Evolutionary conservation across 2,329 filamentous ascomycete species (phyloP).

Genomic region (Penicillium sp.): DNA sequence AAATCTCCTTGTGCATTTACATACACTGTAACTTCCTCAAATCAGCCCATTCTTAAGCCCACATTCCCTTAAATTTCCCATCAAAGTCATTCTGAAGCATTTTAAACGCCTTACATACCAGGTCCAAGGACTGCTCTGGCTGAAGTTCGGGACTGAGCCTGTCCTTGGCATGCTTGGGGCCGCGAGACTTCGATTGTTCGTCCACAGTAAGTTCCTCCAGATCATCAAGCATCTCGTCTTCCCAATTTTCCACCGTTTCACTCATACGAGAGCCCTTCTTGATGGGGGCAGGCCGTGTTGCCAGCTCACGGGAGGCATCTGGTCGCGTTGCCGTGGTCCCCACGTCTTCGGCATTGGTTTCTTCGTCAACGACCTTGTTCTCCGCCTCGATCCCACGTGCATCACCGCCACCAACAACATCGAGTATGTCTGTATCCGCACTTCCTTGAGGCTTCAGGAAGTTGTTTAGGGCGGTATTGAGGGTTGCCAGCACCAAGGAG

Average conservation of each 20-base stretch:
- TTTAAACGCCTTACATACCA: constrained; percentile 29
- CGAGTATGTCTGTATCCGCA: constrained; percentile 17
- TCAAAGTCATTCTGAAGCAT: constrained; percentile 32
- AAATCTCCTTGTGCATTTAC: too few relatives aligned
- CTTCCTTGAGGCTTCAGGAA: constrained; percentile 26
- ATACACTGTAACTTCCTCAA: too few relatives aligned
- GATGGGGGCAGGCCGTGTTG: too few relatives aligned
- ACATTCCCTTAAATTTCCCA: constrained; percentile 33
- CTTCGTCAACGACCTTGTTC: constrained; percentile 5
- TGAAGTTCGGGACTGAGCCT: not conserved
- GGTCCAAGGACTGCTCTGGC: constrained; percentile 1
- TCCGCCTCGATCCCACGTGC: constrained; percentile 21
- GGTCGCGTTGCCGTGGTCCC: not conserved
- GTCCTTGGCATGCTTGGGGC: not conserved
- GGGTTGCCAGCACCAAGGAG: constrained; percentile 46
- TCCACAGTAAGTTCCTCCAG: not conserved
- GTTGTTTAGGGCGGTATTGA: constrained; percentile 32
- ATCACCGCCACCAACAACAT: constrained; percentile 30
- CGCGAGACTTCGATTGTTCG: not conserved
- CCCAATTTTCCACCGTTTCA: constrained; percentile 20
- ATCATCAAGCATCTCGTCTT: constrained; percentile 16
- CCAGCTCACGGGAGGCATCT: too few relatives aligned
- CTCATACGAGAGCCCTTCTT: not conserved
- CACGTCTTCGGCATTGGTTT: not conserved
- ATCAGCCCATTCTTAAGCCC: constrained; percentile 19